These are phyloP conservation scores for Mollisia scopiformis DNA, from an alignment of 2,329 filamentous ascomycete genomes.

Conservation along the genomic window DNA sequence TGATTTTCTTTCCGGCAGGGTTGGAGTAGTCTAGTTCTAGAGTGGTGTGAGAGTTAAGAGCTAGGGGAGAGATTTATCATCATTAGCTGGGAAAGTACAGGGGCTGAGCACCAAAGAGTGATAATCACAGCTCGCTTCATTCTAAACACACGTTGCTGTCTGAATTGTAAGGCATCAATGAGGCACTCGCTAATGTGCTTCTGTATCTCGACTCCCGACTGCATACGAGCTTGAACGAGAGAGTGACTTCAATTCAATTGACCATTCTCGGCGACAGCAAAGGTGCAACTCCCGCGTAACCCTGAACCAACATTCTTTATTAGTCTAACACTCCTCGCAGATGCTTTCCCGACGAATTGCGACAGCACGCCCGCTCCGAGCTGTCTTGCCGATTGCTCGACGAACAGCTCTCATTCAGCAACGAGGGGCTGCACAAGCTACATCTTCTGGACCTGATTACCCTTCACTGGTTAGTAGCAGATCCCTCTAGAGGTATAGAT, in stretches of 20 bases:
- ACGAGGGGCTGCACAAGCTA: constrained; percentile 40
- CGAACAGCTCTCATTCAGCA: constrained; percentile 57
- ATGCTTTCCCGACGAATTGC: constrained; percentile 65
- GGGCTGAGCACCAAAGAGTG: not conserved
- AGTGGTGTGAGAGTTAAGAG: not conserved
- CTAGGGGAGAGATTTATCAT: not conserved
- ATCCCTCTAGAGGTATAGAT: not conserved
- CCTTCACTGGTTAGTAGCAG: constrained; percentile 33
- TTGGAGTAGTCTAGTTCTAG: not conserved
- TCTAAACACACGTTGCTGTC: not conserved
- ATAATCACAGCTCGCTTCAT: not conserved
- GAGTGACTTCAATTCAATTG: not conserved
- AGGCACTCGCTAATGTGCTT: not conserved
- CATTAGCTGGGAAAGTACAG: not conserved
- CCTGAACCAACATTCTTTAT: too few relatives aligned
- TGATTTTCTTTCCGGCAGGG: not conserved
- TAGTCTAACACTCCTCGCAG: constrained; percentile 38
- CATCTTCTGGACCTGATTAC: constrained; percentile 28
- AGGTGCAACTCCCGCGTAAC: not conserved
- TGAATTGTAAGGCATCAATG: too few relatives aligned
- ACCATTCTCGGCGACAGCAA: not conserved
- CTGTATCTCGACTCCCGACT: not conserved
- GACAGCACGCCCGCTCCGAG: constrained; percentile 52
- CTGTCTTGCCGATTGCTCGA: constrained; percentile 49
- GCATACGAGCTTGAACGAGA: not conserved